Conservation (phyloP, 495 filamentous ascomycete species). For the Hypomontagnella monticulosa region DNA sequence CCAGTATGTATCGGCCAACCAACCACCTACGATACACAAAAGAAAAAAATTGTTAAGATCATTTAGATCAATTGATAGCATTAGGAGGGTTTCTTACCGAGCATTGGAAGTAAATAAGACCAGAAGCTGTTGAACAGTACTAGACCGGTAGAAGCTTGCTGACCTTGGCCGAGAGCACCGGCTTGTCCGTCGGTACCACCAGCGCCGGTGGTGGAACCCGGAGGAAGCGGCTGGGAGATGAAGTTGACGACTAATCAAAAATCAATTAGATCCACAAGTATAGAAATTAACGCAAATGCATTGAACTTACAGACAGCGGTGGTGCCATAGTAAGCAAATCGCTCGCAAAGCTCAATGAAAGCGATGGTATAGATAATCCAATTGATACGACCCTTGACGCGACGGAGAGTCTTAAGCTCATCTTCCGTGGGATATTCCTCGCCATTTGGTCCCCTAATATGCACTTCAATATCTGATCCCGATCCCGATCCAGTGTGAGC, state of each 20-base stretch:
- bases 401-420: conserved; percentile 68
- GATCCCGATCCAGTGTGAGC: conserved; percentile 19
- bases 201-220: conserved; percentile 68
- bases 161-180: conserved; percentile 74
- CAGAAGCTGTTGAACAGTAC: conserved; percentile 79
- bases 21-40: conserved; percentile 60
- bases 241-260: conserved; percentile 62
- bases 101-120: conserved; percentile 75
- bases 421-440: conserved; percentile 65
- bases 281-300: background rate
- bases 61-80: too few relatives aligned
- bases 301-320: conserved; percentile 68
- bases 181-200: conserved; percentile 59
- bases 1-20: conserved; percentile 75
- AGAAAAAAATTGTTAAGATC: too few relatives aligned
- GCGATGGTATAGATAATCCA: conserved; percentile 74
- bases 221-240: conserved; percentile 72
- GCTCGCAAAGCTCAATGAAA: conserved; percentile 80
- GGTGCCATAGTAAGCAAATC: conserved; percentile 82
- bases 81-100: conserved; percentile 46
- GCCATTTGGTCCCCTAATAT: conserved; percentile 42
- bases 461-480: conserved; percentile 34
- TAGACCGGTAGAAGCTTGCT: conserved; percentile 70
- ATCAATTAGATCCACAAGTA: conserved; percentile 12
- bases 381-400: conserved; percentile 72